These are phyloP conservation scores for Thozetella sp. DNA, from an alignment of 495 filamentous ascomycete species.

Conservation along the genomic window DNA sequence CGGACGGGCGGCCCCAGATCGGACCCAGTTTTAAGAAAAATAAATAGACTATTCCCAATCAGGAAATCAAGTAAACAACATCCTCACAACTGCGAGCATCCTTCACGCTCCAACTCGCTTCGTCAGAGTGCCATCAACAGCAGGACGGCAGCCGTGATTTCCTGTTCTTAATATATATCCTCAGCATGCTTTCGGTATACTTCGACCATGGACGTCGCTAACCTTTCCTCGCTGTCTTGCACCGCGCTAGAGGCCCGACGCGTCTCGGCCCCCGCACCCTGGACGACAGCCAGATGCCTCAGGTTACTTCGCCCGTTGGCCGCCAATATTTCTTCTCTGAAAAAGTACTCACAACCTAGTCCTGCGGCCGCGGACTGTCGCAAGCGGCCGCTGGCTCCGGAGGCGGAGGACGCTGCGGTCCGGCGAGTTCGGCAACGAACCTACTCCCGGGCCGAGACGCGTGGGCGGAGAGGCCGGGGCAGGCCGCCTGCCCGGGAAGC, in stretches of 20 bases:
- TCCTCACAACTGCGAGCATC: conserved; percentile 4
- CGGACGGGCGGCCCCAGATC: not conserved
- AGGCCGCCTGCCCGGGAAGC: too few species aligned
- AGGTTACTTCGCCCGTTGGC: conserved; percentile 56
- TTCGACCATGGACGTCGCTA: not conserved
- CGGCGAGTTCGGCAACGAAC: too few species aligned
- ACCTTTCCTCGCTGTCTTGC: not conserved
- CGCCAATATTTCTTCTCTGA: conserved; percentile 51
- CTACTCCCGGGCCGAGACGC: too few species aligned
- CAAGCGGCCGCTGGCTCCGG: not conserved
- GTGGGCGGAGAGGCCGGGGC: too few species aligned
- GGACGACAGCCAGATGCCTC: conserved; percentile 59
- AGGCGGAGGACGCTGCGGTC: too few species aligned
- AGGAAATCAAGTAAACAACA: conserved; percentile 20
- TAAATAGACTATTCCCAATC: conserved; percentile 10
- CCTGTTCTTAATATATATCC: not conserved
- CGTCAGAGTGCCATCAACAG: too few species aligned
- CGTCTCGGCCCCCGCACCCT: conserved; percentile 23
- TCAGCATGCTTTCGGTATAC: not conserved
- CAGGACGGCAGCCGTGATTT: too few species aligned
- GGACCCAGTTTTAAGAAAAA: not conserved
- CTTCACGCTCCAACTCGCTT: not conserved
- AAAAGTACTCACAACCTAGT: too few species aligned
- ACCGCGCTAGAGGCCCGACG: not conserved
- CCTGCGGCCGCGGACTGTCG: not conserved